These are phyloP conservation scores for Syzygium grande DNA, from an alignment of 345 rosid species.

Conservation along the genomic window DNA sequence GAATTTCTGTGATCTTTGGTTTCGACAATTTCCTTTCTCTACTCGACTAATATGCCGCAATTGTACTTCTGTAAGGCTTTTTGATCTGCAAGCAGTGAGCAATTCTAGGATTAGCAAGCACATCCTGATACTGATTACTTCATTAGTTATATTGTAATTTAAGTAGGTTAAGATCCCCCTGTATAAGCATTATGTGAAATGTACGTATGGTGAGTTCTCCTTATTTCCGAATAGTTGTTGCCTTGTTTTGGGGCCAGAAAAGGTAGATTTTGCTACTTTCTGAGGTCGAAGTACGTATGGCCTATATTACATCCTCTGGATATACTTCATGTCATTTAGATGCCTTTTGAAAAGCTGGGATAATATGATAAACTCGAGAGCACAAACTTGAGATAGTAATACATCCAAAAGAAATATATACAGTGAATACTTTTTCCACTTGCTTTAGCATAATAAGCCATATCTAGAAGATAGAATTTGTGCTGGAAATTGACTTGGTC, in stretches of 20 bases:
- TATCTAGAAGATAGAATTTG: not conserved
- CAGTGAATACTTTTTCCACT: not conserved
- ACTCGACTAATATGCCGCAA: not conserved
- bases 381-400: not conserved
- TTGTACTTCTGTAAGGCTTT: not conserved
- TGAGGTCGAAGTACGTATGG: not conserved
- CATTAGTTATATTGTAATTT: not conserved
- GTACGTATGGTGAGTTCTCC: not conserved
- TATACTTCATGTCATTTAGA: not conserved
- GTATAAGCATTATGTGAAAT: not conserved
- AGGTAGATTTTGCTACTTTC: not conserved
- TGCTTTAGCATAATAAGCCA: not conserved
- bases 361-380: not conserved
- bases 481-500: not conserved
- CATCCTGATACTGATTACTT: not conserved
- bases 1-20: not conserved
- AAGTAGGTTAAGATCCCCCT: not conserved
- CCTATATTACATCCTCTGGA: not conserved
- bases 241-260: not conserved
- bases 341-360: not conserved
- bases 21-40: not conserved
- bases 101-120: not conserved
- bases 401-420: not conserved
- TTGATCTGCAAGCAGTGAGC: not conserved
- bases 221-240: not conserved